phyloP scores from a whole-genome alignment of 2,329 filamentous ascomycete species.

The Ascochyta fabae region DNA sequence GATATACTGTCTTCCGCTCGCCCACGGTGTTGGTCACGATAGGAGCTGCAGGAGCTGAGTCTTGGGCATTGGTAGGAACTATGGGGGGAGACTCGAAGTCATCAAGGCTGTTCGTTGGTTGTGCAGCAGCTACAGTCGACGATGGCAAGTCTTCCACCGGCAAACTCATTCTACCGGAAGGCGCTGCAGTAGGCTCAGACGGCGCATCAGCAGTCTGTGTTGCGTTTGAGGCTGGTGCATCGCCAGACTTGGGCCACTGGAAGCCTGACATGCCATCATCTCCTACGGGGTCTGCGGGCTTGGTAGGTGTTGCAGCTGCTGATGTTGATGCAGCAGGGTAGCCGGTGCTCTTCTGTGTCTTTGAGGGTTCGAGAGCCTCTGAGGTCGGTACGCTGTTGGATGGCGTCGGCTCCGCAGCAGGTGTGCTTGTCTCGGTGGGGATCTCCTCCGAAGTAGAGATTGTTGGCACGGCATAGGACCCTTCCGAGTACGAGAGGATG shows the following conservation, averaged over 20 bases:
- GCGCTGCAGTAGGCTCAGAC: slow-evolving; percentile 7
- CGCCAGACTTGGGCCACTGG: slow-evolving; percentile 26
- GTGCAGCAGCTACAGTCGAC: not conserved
- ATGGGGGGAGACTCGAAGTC: not conserved
- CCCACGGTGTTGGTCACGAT: slow-evolving; percentile 9
- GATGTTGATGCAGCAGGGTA: slow-evolving; percentile 11
- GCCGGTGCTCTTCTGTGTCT: slow-evolving; percentile 3
- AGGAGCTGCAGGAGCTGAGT: slow-evolving; percentile 11
- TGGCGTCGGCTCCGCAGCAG: not conserved
- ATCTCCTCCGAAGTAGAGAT: not conserved
- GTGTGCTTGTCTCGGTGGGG: slow-evolving; percentile 4
- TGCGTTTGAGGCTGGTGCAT: not conserved
- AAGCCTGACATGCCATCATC: slow-evolving; percentile 28
- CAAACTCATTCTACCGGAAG: slow-evolving; percentile 2
- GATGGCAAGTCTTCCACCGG: not conserved
- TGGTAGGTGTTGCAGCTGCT: slow-evolving; percentile 6
- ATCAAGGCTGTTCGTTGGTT: slow-evolving; percentile 6
- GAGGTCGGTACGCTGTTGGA: slow-evolving; percentile 5
- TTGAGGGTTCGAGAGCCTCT: slow-evolving; percentile 3
- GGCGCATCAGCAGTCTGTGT: slow-evolving; percentile 11
- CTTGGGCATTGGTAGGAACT: slow-evolving; percentile 2
- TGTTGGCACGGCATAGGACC: slow-evolving; percentile 4
- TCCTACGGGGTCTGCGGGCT: slow-evolving; percentile 9
- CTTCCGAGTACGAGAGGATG: slow-evolving; percentile 3
- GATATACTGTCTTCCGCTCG: slow-evolving; percentile 20